Evolutionary conservation across 2,329 filamentous ascomycete genomes (phyloP), one percentile per base, ranked within the genome.

Genomic region (Aspergillus melleus): DNA sequence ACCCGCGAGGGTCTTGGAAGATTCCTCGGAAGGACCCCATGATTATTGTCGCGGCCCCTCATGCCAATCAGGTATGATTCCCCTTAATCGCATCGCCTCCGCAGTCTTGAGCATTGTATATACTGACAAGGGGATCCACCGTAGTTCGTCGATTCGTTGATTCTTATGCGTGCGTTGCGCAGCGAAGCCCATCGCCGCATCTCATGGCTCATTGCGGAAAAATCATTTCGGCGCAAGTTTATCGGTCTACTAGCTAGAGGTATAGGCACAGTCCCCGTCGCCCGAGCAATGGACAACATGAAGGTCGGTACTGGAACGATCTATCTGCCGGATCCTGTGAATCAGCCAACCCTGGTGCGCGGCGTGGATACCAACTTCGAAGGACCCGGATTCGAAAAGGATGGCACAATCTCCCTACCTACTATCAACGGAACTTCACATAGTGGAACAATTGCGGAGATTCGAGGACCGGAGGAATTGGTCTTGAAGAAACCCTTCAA

Each of bases 11-110:
- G 67, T 91, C 93, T 64, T 99, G 95, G 92, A 94, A 93, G 77
- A 90, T 99, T 49, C 95, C 95, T 49, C 88, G 90, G 70, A 85
- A 87, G 64, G 95, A 93, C 0, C 93, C 95, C 1, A 86, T 99
- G 64, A 91, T 99, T 61, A 95, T 99, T 71, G 95, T 99, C 67
- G 95, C 93, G 49, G 95, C 94, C 57, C 95, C 95, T 66, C 95
- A 99, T 82, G 94, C 94, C 61, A 99, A 99, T 76, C 92, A 95
- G 85, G 90, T 92, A 79, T 61, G 83, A 51, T 50, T 16, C 24
- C 30, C 20, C 47, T 24, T 14, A 19, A 30, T 16, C 32, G 39
- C 20, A 2, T 49, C 30, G 36, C 6, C 51, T 20, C 24, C n/a
- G n/a, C 14, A 29, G 24, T 12, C 26, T 29, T 26, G 51, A 20